phyloP scores from a whole-genome alignment of 2,329 filamentous ascomycete genomes.

The Madurella mycetomatis region DNA sequence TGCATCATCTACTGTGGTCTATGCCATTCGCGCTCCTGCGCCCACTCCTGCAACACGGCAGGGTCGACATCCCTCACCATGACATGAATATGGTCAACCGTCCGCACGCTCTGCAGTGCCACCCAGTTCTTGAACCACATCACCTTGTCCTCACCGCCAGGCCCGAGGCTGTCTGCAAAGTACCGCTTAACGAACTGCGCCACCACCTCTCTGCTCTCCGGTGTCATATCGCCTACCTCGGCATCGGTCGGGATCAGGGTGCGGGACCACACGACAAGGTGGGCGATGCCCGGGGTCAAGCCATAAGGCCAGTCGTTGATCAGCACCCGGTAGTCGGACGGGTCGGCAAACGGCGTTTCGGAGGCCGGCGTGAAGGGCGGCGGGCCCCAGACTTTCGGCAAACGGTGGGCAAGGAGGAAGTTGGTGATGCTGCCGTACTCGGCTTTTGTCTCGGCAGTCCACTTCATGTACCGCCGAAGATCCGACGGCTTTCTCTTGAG shows the following conservation, averaged over 20 bases:
- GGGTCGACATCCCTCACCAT: conserved; percentile 53
- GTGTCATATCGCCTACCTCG: conserved; percentile 65
- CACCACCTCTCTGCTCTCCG: conserved; percentile 59
- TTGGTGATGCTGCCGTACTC: conserved; percentile 75
- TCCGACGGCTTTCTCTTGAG: conserved; percentile 80
- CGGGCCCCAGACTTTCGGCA: conserved; percentile 61
- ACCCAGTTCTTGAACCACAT: conserved; percentile 97
- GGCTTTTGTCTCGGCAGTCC: conserved; percentile 64
- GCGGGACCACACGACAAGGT: conserved; percentile 90
- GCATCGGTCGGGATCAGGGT: conserved; percentile 70
- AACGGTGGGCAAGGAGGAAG: conserved; percentile 69
- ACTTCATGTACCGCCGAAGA: conserved; percentile 73
- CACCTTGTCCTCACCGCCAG: conserved; percentile 47
- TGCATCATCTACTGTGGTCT: conserved; percentile 16
- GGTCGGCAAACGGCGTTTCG: conserved; percentile 46
- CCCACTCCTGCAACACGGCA: conserved; percentile 52
- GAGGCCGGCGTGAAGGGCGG: conserved; percentile 53
- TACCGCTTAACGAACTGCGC: conserved; percentile 64
- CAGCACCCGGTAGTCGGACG: conserved; percentile 64
- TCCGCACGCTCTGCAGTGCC: conserved; percentile 78
- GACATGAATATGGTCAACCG: conserved; percentile 87
- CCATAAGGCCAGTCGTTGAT: conserved; percentile 95
- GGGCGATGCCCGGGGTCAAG: conserved; percentile 59
- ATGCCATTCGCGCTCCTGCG: conserved; percentile 41
- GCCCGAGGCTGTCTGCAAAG: conserved; percentile 59